phyloP scores from a whole-genome alignment of 768 basidiomycete species.

The Scleroderma citrinum region DNA sequence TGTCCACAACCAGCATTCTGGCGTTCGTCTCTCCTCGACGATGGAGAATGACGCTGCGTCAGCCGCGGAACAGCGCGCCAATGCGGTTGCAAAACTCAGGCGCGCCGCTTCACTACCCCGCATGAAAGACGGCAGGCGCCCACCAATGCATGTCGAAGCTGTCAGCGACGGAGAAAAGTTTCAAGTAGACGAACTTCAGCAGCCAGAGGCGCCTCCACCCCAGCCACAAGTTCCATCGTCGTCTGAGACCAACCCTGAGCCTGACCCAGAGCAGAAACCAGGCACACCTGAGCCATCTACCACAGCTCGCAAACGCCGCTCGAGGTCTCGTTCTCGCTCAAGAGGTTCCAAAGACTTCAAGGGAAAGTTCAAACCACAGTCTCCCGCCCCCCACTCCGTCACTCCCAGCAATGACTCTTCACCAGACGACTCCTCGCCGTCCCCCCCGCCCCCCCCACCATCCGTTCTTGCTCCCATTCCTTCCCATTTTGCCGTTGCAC shows the following conservation, averaged over 20 bases:
- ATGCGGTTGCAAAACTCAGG: slow-evolving; percentile 84
- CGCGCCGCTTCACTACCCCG: slow-evolving; percentile 88
- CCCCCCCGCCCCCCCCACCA: slow-evolving; percentile 23
- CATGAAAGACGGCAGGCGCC: slow-evolving; percentile 85
- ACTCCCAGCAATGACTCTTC: slow-evolving; percentile 62
- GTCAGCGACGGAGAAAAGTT: slow-evolving; percentile 77
- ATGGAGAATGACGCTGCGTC: slow-evolving; percentile 36
- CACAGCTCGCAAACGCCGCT: slow-evolving; percentile 54
- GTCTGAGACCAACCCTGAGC: slow-evolving; percentile 13
- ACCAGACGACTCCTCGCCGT: slow-evolving; percentile 46
- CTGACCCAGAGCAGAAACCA: slow-evolving; percentile 6
- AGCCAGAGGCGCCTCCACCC: slow-evolving; percentile 2
- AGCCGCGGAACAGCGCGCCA: slow-evolving; percentile 75
- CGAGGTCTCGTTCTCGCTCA: slow-evolving; percentile 59
- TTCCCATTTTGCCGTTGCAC: slow-evolving; percentile 45
- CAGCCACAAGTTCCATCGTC: slow-evolving; percentile 7
- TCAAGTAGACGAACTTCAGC: slow-evolving; percentile 35
- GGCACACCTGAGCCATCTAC: slow-evolving; percentile 40
- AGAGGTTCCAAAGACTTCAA: slow-evolving; percentile 69
- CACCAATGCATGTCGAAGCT: slow-evolving; percentile 79
- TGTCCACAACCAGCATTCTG: slow-evolving; percentile 3
- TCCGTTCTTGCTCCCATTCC: slow-evolving; percentile 48
- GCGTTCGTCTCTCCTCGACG: slow-evolving; percentile 1
- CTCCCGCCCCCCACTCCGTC: slow-evolving; percentile 38
- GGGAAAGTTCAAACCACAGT: slow-evolving; percentile 47